Base-by-base conservation (phyloP, 148 eudicot genomes). In the Arctostaphylos glauca region DNA sequence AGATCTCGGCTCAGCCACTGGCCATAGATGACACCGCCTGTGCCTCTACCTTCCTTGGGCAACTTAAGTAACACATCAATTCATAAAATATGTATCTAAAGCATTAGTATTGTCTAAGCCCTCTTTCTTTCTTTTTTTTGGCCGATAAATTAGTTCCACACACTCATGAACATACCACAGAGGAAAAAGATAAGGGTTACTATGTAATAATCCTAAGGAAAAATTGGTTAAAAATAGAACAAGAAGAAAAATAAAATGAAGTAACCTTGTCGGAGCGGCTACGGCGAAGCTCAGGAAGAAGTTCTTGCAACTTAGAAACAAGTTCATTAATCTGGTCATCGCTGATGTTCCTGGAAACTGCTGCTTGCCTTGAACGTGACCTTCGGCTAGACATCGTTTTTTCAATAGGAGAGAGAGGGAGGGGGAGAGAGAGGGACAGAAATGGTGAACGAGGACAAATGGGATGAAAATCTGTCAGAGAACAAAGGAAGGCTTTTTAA, bases 271-370 rank as follows among this genome's bases (percentile, higher is more conserved):
- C 92, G 3, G 93, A 87, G 77, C 91, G 93, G 21, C 92, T 87
- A 55, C 41, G 78, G 21, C 83, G 89, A 64, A 92, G 89, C 85
- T 93, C 94, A 62, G 97, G 94, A 46, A 93, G 92, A 86, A 92
- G 94, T 71, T 92, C 91, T 56, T 92, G 97, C 83, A 93, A 85
- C 84, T 92, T 92, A 83, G 91, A 85, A 77, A 93, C 91, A 78
- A 93, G 97, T 60, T 89, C 90, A 55, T 89, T 89, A 86, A 91
- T 91, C 85, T 91, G 93, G 60, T 91, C 93, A 55, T 91, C 93
- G 5, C 85, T 86, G 7, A 91, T 87, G 79, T 64, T 64, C 70
- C 91, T 89, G 1, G 91, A 89, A n/a, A 86, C 78, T 79, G 88
- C 87, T 4, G 87, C 44, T 82, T 90, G 92, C 81, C 91, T 89